Evolutionary conservation across 2,329 filamentous ascomycete species (phyloP).

Genomic region (Xylaria sp.): DNA sequence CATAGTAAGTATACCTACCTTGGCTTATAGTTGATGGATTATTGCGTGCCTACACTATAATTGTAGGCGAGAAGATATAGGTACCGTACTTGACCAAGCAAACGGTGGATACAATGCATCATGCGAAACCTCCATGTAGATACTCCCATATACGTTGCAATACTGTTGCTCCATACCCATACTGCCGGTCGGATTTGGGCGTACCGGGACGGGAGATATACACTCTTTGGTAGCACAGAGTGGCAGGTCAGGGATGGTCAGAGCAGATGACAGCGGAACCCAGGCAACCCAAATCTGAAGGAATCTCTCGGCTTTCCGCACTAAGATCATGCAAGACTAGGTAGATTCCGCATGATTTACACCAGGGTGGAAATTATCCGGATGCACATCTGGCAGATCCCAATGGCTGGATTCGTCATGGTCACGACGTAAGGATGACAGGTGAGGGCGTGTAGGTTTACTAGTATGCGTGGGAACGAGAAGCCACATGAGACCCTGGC

Average conservation of each 20-base stretch:
- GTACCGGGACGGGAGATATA: background rate
- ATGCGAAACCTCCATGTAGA: conserved; percentile 7
- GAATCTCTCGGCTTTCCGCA: background rate
- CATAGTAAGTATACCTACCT: conserved; percentile 16
- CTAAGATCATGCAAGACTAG: conserved; percentile 21
- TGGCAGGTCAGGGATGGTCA: background rate
- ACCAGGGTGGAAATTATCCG: conserved; percentile 18
- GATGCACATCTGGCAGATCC: conserved; percentile 30
- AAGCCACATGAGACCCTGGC: conserved; percentile 24
- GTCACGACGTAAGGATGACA: conserved; percentile 19
- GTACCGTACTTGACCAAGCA: background rate
- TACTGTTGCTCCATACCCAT: background rate
- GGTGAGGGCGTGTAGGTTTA: background rate
- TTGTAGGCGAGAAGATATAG: background rate
- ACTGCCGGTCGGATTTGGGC: conserved; percentile 15
- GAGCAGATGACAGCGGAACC: conserved; percentile 10
- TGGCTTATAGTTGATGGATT: conserved; percentile 10
- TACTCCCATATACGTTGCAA: background rate
- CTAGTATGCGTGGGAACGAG: conserved; percentile 8
- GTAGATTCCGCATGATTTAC: conserved; percentile 16
- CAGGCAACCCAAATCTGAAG: conserved; percentile 7
- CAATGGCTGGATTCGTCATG: conserved; percentile 19
- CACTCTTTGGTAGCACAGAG: background rate
- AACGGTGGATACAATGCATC: conserved; percentile 12
- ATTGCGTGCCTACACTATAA: conserved; percentile 1